A percentile compares a stretch with the other conserved stretches of the same genome.
These are phyloP conservation scores for Vigna angularis DNA, from an alignment of 306 rosid genomes.

Conservation along the genomic window DNA sequence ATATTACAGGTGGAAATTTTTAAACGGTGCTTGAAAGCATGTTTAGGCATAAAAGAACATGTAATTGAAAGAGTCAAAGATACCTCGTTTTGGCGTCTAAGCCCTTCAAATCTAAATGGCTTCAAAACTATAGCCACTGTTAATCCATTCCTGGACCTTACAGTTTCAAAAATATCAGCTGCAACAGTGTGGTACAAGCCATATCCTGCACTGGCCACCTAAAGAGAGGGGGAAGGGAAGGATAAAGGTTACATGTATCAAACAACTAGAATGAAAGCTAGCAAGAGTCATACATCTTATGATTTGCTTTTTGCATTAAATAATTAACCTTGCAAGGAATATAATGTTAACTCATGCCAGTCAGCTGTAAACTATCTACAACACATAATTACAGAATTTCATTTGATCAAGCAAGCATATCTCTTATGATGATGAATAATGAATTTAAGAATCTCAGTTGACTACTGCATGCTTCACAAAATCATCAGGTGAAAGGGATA, in stretches of 20 bases:
- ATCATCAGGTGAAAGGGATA: constrained; percentile 39
- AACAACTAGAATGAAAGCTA: constrained; percentile 21
- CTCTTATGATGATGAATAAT: constrained; percentile 15
- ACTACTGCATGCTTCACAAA: constrained; percentile 31
- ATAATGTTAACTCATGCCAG: constrained; percentile 1
- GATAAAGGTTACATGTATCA: constrained; percentile 1
- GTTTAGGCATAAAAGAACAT: not conserved
- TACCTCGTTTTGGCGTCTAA: constrained; percentile 91
- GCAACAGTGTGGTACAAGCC: constrained; percentile 72
- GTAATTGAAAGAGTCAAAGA: constrained; percentile 13
- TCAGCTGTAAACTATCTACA: constrained; percentile 21
- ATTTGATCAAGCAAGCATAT: constrained; percentile 26
- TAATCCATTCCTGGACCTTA: constrained; percentile 76
- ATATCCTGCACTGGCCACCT: constrained; percentile 98
- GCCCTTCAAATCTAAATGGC: constrained; percentile 96
- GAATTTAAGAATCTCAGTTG: constrained; percentile 30
- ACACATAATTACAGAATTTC: constrained; percentile 3
- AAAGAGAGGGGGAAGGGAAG: constrained; percentile 25
- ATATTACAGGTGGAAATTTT: constrained; percentile 23
- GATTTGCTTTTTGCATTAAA: constrained; percentile 4
- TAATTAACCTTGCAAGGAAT: constrained; percentile 20
- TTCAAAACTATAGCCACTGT: constrained; percentile 74
- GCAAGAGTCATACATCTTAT: constrained; percentile 34
- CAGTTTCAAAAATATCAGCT: constrained; percentile 64
- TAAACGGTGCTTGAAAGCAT: constrained; percentile 12